A percentile compares a stretch with the other conserved stretches of the same genome.
Conservation (phyloP, 495 filamentous ascomycete species). For the Penicillium daleae region DNA sequence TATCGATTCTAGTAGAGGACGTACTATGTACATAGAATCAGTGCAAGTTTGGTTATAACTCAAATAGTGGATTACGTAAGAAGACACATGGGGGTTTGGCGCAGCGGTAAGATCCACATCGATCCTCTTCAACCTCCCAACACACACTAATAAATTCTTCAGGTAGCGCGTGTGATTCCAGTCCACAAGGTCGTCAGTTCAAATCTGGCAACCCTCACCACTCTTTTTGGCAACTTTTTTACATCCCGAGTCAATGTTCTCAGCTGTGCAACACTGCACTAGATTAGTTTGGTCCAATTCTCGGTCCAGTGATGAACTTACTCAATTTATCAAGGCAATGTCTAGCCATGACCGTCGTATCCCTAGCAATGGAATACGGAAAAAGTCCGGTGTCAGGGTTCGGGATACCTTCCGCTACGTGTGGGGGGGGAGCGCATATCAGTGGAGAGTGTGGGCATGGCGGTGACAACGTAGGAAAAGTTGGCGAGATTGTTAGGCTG, state of each 20-base stretch:
- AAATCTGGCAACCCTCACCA: constrained; percentile 9
- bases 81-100: constrained; percentile 1
- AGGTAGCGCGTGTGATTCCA: constrained; percentile 12
- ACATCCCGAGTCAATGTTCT: too few relatives aligned
- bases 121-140: neutral
- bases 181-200: constrained; percentile 11
- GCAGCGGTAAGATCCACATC: neutral
- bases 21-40: too few relatives aligned
- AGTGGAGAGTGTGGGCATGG: constrained; percentile 1
- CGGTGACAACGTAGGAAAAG: neutral
- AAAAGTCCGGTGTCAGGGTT: neutral
- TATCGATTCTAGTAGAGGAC: neutral
- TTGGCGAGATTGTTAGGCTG: neutral
- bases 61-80: neutral
- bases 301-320: neutral
- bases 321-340: too few relatives aligned
- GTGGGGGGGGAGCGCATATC: neutral
- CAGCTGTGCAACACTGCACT: too few relatives aligned
- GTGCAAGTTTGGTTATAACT: neutral
- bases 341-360: too few relatives aligned
- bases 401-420: constrained; percentile 2
- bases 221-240: neutral
- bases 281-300: neutral
- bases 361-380: too few relatives aligned
- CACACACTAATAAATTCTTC: neutral